Conservation (phyloP, 2,329 filamentous ascomycete genomes). For the Aspergillaceae sp. region DNA sequence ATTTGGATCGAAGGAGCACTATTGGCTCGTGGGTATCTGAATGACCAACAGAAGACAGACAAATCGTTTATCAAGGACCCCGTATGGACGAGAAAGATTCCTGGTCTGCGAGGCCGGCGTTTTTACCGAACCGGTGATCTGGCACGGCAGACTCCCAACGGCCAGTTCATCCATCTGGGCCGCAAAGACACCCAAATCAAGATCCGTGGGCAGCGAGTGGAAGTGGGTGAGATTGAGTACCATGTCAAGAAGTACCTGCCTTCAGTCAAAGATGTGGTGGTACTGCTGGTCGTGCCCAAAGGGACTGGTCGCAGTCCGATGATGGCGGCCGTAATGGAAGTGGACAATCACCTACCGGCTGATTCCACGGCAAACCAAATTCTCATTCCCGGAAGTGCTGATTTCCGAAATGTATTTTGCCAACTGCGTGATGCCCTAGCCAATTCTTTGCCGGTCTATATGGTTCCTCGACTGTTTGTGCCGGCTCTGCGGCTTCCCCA, state of each 20-base stretch:
- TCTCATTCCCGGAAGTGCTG: too few species aligned
- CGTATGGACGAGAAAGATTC: slow-evolving; percentile 7
- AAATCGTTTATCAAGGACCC: slow-evolving; percentile 16
- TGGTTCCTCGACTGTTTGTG: slow-evolving; percentile 2
- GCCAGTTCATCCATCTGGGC: slow-evolving; percentile 14
- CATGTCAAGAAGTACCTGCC: slow-evolving; percentile 6
- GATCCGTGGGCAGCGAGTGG: slow-evolving; percentile 19
- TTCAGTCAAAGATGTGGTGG: not conserved
- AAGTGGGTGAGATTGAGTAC: slow-evolving; percentile 20
- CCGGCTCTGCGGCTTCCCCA: slow-evolving; percentile 1
- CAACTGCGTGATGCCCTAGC: too few species aligned
- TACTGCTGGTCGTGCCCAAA: not conserved
- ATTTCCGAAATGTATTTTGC: too few species aligned
- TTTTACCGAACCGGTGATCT: slow-evolving; percentile 24
- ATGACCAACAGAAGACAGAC: slow-evolving; percentile 11
- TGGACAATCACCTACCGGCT: not conserved
- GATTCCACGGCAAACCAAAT: too few species aligned
- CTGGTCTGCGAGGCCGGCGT: not conserved
- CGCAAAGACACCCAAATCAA: slow-evolving; percentile 23
- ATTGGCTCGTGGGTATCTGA: slow-evolving; percentile 17
- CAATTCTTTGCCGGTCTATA: slow-evolving; percentile 1
- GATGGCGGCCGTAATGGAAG: too few species aligned
- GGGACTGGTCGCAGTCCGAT: not conserved
- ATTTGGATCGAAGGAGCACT: slow-evolving; percentile 30
- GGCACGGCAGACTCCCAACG: slow-evolving; percentile 14